Base-by-base conservation (phyloP, 164 flowering plant species). In the Vitis cinerea region DNA sequence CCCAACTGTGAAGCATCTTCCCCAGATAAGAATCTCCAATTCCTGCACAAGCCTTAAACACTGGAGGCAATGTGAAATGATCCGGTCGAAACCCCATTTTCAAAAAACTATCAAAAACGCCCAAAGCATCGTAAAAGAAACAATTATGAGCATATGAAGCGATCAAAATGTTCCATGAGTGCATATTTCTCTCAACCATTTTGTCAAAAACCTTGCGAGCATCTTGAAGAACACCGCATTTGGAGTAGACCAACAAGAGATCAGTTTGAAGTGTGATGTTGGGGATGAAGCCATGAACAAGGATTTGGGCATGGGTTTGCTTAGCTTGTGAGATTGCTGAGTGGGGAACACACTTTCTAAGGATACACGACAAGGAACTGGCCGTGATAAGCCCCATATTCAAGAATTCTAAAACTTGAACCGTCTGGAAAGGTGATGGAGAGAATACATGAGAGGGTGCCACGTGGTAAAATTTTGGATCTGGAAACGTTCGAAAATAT, bases 121-220 rank as follows among this genome's bases (percentile, higher is more conserved):
- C 14, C 29, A 84, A 27, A 51, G 83, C 78, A 57, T 78, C 79
- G 9, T 49, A 10, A 30, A 60, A 79, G 47, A 71, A 16, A 19
- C 74, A 81, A 57, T 62, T 76, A 16, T 73, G 75, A 13, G 70
- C 81, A 27, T 81, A 77, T 0, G 85, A 70, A 56, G 78, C 80
- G 14, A 84, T 78, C 70, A 87, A 37, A 49, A 87, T 85, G 80
- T 84, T 85, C 91, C 91, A 87, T 0, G 88, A 79, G 52, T 85
- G 85, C 85, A 84, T 84, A 47, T 72, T 84, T 77, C 77, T 78
- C 3, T 74, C 54, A 50, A 71, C 19, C 86, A 87, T 87, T 79
- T 53, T 64, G 56, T 81, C 81, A 47, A 87, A 87, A 4, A 87
- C 75, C 1, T 27, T 54, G 57, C 73, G 87, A 4, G 83, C 91